A percentile compares a stretch with the other conserved stretches of the same genome.
phyloP scores from a whole-genome alignment of 441 rosid genomes.

The Arabidopsis lyrata region DNA sequence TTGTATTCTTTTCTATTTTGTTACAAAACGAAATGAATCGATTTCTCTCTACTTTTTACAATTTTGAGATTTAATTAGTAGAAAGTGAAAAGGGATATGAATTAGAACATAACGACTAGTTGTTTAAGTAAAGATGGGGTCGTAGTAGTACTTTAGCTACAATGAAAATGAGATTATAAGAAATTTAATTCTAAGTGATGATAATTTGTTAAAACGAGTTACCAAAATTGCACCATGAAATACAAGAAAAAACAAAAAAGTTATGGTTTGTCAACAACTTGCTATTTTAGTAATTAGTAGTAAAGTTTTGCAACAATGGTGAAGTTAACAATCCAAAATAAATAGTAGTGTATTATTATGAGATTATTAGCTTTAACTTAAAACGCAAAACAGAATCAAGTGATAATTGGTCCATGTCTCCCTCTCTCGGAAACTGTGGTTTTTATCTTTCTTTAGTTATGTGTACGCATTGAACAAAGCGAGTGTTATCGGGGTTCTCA shows the following conservation, averaged over 20 bases:
- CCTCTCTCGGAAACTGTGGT: conserved; percentile 22
- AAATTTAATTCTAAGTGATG: neutral
- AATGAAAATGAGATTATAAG: neutral
- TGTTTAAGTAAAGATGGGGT: neutral
- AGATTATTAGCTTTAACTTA: neutral
- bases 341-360: neutral
- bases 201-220: neutral
- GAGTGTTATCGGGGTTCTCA: conserved; percentile 30
- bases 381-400: conserved; percentile 25
- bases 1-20: no score
- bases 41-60: neutral
- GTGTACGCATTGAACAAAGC: conserved; percentile 22
- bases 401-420: conserved; percentile 40
- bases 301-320: conserved; percentile 5
- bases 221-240: neutral
- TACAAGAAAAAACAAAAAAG: neutral
- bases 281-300: conserved; percentile 13
- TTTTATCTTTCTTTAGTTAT: neutral
- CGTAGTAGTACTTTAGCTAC: neutral
- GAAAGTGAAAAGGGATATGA: neutral
- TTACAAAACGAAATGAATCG: neutral
- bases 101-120: neutral
- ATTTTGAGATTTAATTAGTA: neutral
- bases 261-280: conserved; percentile 26
- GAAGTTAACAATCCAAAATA: neutral